Percentiles rank a stretch among this genome's conserved stretches.
Evolutionary conservation across 495 filamentous ascomycete genomes (phyloP).

Genomic region (Xylaria acuta): DNA sequence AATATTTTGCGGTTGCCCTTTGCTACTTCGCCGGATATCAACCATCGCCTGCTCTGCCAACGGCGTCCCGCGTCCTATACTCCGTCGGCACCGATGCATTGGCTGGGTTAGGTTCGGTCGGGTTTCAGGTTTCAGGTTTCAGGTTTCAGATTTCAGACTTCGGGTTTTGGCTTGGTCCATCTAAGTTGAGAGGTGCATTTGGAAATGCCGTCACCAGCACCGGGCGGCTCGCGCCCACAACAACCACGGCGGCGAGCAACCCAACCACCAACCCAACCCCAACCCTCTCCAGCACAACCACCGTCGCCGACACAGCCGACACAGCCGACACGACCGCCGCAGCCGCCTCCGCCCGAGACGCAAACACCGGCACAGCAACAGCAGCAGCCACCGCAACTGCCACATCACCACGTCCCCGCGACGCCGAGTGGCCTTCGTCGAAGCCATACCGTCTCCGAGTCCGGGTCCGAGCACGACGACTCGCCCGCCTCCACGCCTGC

Average conservation of each 20-base stretch:
- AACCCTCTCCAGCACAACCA: background rate
- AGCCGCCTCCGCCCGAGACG: background rate
- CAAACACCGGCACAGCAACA: background rate
- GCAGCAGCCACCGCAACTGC: background rate
- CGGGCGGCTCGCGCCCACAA: constrained; percentile 4
- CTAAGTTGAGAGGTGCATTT: background rate
- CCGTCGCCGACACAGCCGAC: background rate
- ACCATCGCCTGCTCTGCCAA: background rate
- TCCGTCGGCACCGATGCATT: background rate
- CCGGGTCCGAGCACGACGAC: background rate
- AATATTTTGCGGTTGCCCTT: background rate
- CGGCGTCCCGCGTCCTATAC: background rate
- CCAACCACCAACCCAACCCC: background rate
- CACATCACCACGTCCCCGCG: constrained; percentile 43
- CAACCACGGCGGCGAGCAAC: background rate
- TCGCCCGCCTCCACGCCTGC: background rate
- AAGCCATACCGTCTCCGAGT: constrained; percentile 49
- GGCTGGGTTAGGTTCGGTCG: background rate
- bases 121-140: background rate
- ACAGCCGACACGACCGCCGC: background rate
- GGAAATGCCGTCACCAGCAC: constrained; percentile 14
- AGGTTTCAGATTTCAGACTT: background rate
- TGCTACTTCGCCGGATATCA: background rate
- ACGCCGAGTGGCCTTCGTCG: constrained; percentile 54
- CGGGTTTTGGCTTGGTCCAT: background rate